Evolutionary conservation across 306 rosid genomes (phyloP).

Genomic region (Echinosophora koreensis): DNA sequence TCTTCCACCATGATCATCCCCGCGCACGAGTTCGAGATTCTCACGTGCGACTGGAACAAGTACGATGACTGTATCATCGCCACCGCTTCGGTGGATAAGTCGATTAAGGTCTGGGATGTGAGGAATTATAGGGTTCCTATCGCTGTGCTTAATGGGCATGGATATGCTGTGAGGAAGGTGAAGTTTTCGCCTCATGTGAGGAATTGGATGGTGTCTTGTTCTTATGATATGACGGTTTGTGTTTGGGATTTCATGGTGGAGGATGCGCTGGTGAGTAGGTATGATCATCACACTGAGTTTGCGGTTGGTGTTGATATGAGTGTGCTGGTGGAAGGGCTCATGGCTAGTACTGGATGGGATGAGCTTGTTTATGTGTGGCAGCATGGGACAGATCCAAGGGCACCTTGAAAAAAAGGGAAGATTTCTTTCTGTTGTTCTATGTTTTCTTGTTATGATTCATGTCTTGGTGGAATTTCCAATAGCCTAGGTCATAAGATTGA

Average conservation of each 20-base stretch:
- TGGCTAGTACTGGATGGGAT: slow-evolving; percentile 96
- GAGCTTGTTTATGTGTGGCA: slow-evolving; percentile 95
- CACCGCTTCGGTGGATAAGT: slow-evolving; percentile 87
- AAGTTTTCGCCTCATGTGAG: slow-evolving; percentile 83
- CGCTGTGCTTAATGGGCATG: slow-evolving; percentile 80
- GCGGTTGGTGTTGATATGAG: slow-evolving; percentile 96
- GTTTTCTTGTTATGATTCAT: slow-evolving; percentile 36
- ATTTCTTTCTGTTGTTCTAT: not conserved
- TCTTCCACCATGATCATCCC: slow-evolving; percentile 86
- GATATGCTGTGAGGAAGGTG: slow-evolving; percentile 79
- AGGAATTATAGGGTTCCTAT: slow-evolving; percentile 68
- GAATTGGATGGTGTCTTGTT: slow-evolving; percentile 75
- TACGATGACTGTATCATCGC: slow-evolving; percentile 85
- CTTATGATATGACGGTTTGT: slow-evolving; percentile 93
- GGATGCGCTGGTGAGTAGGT: slow-evolving; percentile 84
- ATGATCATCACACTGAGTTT: slow-evolving; percentile 90
- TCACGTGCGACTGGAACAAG: slow-evolving; percentile 90
- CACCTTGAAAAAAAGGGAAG: slow-evolving; percentile 61
- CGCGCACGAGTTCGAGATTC: slow-evolving; percentile 77
- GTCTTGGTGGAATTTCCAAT: slow-evolving; percentile 15
- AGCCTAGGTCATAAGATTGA: slow-evolving; percentile 5
- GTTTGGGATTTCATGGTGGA: slow-evolving; percentile 92
- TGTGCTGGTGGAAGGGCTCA: slow-evolving; percentile 87
- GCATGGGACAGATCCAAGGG: slow-evolving; percentile 90
- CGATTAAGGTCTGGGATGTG: slow-evolving; percentile 89